Evolutionary conservation across 768 basidiomycete genomes (phyloP).

Genomic region (Mycena amicta): DNA sequence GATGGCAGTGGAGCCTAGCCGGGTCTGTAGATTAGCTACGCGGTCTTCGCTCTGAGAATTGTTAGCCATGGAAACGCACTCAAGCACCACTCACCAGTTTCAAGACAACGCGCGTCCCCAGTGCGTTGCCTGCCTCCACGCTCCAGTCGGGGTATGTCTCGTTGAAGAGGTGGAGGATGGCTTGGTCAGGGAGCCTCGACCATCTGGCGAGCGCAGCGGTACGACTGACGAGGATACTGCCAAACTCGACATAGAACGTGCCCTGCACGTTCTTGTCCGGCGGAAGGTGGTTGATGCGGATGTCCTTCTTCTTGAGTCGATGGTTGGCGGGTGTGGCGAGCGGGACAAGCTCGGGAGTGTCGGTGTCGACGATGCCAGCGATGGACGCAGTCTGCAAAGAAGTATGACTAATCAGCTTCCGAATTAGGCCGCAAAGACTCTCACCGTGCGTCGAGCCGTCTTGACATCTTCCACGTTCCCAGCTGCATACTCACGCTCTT

Average conservation of each 20-base stretch:
- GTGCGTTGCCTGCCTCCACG: background rate
- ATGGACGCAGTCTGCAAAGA: background rate
- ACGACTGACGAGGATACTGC: background rate
- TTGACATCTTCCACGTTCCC: background rate
- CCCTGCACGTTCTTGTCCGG: background rate
- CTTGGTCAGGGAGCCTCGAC: background rate
- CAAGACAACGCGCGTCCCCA: background rate
- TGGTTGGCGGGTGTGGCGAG: background rate
- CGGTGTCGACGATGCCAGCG: constrained; percentile 1
- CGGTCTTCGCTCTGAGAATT: background rate
- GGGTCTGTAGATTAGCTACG: background rate
- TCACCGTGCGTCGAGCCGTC: background rate
- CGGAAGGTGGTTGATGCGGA: background rate
- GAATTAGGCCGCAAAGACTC: background rate
- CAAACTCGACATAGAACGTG: background rate
- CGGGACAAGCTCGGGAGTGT: background rate
- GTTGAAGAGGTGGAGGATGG: background rate
- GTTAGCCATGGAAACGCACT: background rate
- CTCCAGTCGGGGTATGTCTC: background rate
- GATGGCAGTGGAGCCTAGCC: background rate
- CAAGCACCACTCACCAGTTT: background rate
- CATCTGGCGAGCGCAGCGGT: background rate
- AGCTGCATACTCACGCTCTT: background rate
- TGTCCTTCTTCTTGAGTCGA: background rate
- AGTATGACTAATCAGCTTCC: background rate